Evolutionary conservation across 2,329 filamentous ascomycete species (phyloP).

Genomic region (Blumeriella jaapii): DNA sequence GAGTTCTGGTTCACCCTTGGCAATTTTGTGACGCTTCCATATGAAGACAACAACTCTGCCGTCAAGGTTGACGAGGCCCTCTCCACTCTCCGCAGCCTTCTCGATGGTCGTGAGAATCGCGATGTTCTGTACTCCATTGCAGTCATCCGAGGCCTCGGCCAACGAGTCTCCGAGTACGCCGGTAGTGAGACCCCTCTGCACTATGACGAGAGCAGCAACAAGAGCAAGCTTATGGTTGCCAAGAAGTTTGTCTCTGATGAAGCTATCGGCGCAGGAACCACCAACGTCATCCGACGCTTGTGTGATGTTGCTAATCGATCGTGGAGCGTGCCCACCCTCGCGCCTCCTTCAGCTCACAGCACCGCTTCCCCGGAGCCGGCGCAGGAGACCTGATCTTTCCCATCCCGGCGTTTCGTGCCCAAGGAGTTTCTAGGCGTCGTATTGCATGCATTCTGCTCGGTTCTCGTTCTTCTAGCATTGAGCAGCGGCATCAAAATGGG

Average conservation of each 20-base stretch:
- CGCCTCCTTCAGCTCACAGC: slow-evolving; percentile 8
- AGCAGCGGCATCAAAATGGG: slow-evolving; percentile 16
- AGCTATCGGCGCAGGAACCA: slow-evolving; percentile 56
- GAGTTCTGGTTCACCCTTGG: slow-evolving; percentile 78
- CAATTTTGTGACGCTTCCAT: slow-evolving; percentile 54
- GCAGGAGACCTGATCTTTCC: slow-evolving; percentile 3
- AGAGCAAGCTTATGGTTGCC: slow-evolving; percentile 55
- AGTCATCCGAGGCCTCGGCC: slow-evolving; percentile 63
- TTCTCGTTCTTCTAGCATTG: no score
- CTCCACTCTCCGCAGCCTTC: slow-evolving; percentile 51
- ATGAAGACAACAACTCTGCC: slow-evolving; percentile 44
- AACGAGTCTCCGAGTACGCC: slow-evolving; percentile 48
- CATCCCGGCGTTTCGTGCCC: slow-evolving; percentile 8
- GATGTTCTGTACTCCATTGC: slow-evolving; percentile 87
- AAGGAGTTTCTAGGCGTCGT: slow-evolving; percentile 13
- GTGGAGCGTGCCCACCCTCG: slow-evolving; percentile 17
- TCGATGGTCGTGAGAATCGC: slow-evolving; percentile 75
- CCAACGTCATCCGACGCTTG: slow-evolving; percentile 60
- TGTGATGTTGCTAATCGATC: slow-evolving; percentile 51
- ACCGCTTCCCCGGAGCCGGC: slow-evolving; percentile 5
- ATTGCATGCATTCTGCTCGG: slow-evolving; percentile 20
- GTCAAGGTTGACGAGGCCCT: slow-evolving; percentile 57
- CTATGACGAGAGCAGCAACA: slow-evolving; percentile 54
- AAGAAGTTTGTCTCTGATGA: slow-evolving; percentile 59
- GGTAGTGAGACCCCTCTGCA: slow-evolving; percentile 45